Percentiles rank a stretch among this genome's conserved stretches.
phyloP scores from a whole-genome alignment of 371 early-diverging fungal genomes.

The Smittium culicis region DNA sequence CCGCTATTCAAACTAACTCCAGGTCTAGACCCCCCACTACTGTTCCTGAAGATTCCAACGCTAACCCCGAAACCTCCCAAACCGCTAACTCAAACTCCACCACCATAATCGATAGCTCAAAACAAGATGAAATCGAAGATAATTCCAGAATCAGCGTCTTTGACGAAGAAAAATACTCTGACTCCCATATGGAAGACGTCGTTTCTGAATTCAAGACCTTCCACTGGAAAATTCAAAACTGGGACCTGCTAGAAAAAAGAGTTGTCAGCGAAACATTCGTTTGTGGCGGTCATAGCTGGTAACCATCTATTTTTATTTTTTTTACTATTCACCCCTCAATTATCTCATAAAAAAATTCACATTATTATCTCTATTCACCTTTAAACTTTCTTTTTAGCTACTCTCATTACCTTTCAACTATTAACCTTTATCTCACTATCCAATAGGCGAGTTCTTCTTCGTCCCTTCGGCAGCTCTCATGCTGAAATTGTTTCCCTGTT shows the following conservation, averaged over 20 bases:
- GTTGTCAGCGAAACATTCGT: constrained; percentile 27
- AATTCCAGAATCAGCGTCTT: constrained; percentile 6
- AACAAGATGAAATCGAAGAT: background rate
- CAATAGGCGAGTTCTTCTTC: constrained; percentile 76
- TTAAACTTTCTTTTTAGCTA: no score
- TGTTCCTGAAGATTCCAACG: background rate
- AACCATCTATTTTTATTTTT: constrained; percentile 2
- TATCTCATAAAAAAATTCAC: no score
- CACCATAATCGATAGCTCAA: background rate
- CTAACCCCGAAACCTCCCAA: background rate
- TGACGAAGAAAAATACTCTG: constrained; percentile 11
- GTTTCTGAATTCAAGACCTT: constrained; percentile 27
- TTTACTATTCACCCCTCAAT: no score
- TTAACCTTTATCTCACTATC: no score
- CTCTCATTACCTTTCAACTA: no score
- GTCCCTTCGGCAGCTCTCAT: constrained; percentile 78
- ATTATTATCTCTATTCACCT: no score
- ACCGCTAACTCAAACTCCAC: background rate
- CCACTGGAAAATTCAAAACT: constrained; percentile 30
- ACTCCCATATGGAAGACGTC: constrained; percentile 28
- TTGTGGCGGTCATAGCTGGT: constrained; percentile 30
- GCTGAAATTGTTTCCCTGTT: constrained; percentile 61
- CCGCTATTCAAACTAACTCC: background rate
- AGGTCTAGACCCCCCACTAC: background rate
- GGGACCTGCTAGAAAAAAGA: constrained; percentile 27